Percentiles rank a stretch among this genome's conserved stretches.
Evolutionary conservation across 345 rosid genomes (phyloP).

Genomic region (Pseudoturritis turrita): DNA sequence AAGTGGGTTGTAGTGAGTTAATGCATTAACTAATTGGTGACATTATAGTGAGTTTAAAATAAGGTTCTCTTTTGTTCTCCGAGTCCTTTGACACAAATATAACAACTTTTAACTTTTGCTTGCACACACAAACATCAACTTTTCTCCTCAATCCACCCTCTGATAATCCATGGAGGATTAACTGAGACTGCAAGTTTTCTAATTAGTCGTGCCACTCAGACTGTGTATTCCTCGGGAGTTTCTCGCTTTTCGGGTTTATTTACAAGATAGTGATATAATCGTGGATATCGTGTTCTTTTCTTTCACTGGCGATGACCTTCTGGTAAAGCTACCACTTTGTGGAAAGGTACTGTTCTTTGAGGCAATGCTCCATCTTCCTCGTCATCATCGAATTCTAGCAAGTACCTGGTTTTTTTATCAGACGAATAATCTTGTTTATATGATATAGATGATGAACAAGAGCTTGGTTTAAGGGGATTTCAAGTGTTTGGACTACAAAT

Average conservation of each 20-base stretch:
- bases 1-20: too few species aligned
- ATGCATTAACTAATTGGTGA: too few species aligned
- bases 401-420: slow-evolving; percentile 42
- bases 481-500: background rate
- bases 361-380: slow-evolving; percentile 92
- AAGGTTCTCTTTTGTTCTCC: too few species aligned
- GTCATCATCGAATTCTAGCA: slow-evolving; percentile 87
- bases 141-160: too few species aligned
- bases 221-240: too few species aligned
- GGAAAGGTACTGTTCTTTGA: slow-evolving; percentile 66
- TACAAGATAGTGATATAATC: background rate
- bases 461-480: background rate
- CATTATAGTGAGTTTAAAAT: too few species aligned
- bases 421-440: background rate
- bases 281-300: background rate
- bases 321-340: slow-evolving; percentile 71
- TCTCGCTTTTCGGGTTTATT: background rate
- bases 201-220: too few species aligned
- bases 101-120: too few species aligned
- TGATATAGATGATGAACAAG: background rate
- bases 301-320: slow-evolving; percentile 67
- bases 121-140: too few species aligned
- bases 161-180: too few species aligned
- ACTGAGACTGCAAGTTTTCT: too few species aligned
- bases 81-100: too few species aligned